These are phyloP conservation scores for Bisporella sp. DNA, from an alignment of 2,329 filamentous ascomycete genomes.

Conservation along the genomic window DNA sequence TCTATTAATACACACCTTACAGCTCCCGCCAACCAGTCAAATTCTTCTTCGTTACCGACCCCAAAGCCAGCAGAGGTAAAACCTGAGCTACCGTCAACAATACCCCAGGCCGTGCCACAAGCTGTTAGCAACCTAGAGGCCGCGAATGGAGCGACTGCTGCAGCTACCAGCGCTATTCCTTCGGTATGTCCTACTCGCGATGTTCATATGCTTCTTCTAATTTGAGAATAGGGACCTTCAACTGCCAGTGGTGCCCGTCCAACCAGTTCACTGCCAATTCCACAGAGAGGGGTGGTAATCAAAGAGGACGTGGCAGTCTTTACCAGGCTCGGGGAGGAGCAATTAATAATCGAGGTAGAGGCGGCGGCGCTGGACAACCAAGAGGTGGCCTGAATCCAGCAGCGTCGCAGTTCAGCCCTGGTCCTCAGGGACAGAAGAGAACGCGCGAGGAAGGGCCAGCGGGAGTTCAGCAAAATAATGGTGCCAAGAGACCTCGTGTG, in stretches of 20 bases:
- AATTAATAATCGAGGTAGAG: conserved; percentile 5
- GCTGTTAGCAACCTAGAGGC: neutral
- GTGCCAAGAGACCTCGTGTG: conserved; percentile 41
- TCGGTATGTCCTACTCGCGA: conserved; percentile 15
- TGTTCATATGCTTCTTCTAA: conserved; percentile 2
- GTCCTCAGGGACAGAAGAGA: conserved; percentile 21
- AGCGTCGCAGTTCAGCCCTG: conserved; percentile 23
- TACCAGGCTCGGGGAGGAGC: conserved; percentile 14
- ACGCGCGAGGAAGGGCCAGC: conserved; percentile 25
- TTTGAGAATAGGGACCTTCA: conserved; percentile 13
- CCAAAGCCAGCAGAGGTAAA: conserved; percentile 14
- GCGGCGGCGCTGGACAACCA: conserved; percentile 16
- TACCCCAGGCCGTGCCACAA: neutral
- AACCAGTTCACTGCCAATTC: conserved; percentile 18
- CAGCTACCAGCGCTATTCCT: conserved; percentile 20
- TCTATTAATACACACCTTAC: neutral
- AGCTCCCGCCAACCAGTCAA: conserved; percentile 6
- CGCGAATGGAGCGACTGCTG: conserved; percentile 14
- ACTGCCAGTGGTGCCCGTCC: conserved; percentile 14
- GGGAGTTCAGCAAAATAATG: conserved; percentile 24
- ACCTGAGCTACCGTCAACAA: conserved; percentile 10
- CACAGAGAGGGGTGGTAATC: conserved; percentile 21
- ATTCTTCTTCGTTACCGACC: conserved; percentile 3
- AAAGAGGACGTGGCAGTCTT: conserved; percentile 6
- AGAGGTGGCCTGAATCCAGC: conserved; percentile 26